Evolutionary conservation across 306 rosid genomes (phyloP).

Genomic region (Cucumis cinereus): DNA sequence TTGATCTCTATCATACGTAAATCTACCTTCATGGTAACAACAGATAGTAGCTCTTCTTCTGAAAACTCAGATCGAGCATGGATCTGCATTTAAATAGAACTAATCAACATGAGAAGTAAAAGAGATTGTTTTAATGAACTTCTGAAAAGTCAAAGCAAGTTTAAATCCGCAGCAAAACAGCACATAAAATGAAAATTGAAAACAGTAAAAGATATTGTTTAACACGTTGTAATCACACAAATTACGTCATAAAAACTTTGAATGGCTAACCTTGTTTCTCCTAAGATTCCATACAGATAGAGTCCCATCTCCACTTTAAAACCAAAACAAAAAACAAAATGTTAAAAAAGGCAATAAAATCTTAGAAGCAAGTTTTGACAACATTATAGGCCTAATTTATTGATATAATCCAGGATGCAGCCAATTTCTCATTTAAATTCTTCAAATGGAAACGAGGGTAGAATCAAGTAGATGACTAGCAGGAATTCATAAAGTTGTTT

Average conservation of each 20-base stretch:
- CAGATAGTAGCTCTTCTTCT: conserved; percentile 76
- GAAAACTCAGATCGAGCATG: conserved; percentile 84
- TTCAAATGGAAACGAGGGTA: neutral
- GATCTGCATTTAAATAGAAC: conserved; percentile 36
- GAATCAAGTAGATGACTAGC: neutral
- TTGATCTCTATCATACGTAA: neutral
- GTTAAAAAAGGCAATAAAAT: conserved; percentile 1
- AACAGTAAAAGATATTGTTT: neutral
- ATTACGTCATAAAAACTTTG: neutral
- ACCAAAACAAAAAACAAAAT: neutral
- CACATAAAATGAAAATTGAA: neutral
- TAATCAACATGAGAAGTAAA: conserved; percentile 1
- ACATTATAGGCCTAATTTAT: neutral
- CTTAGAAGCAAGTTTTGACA: neutral
- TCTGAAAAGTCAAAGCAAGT: neutral
- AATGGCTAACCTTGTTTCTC: conserved; percentile 51
- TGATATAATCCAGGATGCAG: neutral
- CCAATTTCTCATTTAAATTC: neutral
- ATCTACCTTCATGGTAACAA: conserved; percentile 81
- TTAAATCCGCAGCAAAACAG: neutral
- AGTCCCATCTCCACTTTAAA: conserved; percentile 82
- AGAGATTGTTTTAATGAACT: neutral
- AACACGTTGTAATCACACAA: neutral
- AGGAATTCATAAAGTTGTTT: neutral
- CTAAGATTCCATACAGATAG: conserved; percentile 88